phyloP scores from a whole-genome alignment of 345 rosid genomes.

The Citrus mangshanensis region DNA sequence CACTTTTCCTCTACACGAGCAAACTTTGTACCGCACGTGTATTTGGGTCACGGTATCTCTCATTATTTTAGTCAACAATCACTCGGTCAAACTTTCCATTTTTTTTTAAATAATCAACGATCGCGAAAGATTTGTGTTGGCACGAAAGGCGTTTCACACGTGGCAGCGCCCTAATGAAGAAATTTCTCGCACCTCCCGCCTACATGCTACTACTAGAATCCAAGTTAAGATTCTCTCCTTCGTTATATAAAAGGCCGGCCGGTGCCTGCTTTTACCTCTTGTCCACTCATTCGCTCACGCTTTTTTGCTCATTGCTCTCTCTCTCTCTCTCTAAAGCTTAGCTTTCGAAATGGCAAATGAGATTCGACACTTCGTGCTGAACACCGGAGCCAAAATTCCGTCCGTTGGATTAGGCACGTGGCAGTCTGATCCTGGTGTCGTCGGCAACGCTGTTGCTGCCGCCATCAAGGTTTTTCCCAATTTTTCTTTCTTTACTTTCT shows the following conservation, averaged over 20 bases:
- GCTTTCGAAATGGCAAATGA: conserved; percentile 27
- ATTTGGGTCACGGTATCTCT: no score
- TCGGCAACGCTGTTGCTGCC: conserved; percentile 41
- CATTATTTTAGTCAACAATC: neutral
- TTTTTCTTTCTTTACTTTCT: neutral
- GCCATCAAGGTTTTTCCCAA: conserved; percentile 42
- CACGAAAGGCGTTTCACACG: neutral
- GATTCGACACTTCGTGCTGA: conserved; percentile 34
- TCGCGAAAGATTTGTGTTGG: neutral
- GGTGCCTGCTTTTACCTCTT: no score
- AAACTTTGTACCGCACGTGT: neutral
- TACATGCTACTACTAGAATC: neutral
- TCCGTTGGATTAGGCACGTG: conserved; percentile 50
- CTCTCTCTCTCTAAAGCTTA: no score
- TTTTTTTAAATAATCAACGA: no score
- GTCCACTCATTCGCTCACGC: neutral
- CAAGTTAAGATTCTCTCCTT: neutral
- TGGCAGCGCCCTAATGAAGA: neutral
- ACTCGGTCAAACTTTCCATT: neutral
- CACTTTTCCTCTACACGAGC: neutral
- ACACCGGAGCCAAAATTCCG: conserved; percentile 56
- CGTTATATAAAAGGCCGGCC: neutral
- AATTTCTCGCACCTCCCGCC: neutral
- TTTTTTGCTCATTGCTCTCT: no score
- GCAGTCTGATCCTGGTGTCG: conserved; percentile 42